Percentiles rank a stretch among this genome's conserved stretches.
These are phyloP conservation scores for Kwoniella botswanensis DNA, from an alignment of 768 basidiomycete genomes.

Conservation along the genomic window DNA sequence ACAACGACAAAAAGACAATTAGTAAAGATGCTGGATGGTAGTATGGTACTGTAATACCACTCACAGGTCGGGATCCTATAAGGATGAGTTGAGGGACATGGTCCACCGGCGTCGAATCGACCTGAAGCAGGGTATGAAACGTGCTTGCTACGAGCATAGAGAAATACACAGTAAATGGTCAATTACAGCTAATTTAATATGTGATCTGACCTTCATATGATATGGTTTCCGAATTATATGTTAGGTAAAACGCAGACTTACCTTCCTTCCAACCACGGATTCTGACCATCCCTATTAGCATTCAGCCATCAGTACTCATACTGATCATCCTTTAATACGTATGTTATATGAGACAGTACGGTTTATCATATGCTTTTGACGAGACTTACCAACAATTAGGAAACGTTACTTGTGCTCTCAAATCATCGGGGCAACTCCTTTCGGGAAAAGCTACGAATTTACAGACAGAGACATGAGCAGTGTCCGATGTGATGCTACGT, in stretches of 20 bases:
- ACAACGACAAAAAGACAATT: background rate
- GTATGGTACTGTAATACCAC: background rate
- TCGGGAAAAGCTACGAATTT: slow-evolving; percentile 1
- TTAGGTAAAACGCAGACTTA: background rate
- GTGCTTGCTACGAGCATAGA: slow-evolving; percentile 23
- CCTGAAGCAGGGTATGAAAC: slow-evolving; percentile 36
- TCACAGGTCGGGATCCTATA: slow-evolving; percentile 29
- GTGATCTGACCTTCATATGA: no score
- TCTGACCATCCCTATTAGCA: slow-evolving; percentile 36
- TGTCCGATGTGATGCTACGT: no score
- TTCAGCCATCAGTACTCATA: no score
- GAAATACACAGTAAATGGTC: background rate
- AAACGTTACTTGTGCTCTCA: slow-evolving; percentile 44
- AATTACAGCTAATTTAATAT: no score
- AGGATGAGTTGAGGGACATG: slow-evolving; percentile 44
- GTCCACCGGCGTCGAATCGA: slow-evolving; percentile 31
- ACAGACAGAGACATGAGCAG: no score
- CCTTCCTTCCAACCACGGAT: slow-evolving; percentile 35
- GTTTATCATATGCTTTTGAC: no score
- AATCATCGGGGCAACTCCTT: slow-evolving; percentile 31
- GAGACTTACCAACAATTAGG: slow-evolving; percentile 37
- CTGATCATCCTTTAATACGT: background rate
- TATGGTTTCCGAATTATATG: no score
- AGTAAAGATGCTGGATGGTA: no score
- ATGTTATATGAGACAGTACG: no score